A percentile compares a stretch with the other conserved stretches of the same genome.
Evolutionary conservation across 2,329 filamentous ascomycete genomes (phyloP).

Genomic region (Colletotrichum musae): DNA sequence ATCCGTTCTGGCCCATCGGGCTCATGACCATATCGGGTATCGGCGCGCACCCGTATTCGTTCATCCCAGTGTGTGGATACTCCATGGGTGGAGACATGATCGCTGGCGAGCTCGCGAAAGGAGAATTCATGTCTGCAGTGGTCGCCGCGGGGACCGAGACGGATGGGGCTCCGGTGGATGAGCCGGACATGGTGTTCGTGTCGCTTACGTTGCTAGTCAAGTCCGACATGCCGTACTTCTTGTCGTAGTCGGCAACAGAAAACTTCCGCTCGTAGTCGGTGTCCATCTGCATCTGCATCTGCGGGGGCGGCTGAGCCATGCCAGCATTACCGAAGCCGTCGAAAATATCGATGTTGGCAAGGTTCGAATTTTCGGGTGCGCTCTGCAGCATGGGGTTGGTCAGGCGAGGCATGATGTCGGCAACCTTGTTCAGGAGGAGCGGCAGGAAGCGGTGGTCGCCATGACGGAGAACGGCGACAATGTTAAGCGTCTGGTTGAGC

Average conservation of each 20-base stretch:
- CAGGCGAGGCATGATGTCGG: constrained; percentile 77
- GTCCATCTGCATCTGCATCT: constrained; percentile 61
- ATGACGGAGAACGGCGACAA: constrained; percentile 79
- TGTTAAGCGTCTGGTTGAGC: constrained; percentile 77
- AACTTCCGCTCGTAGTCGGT: constrained; percentile 64
- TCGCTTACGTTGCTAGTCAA: constrained; percentile 54
- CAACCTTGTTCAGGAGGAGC: constrained; percentile 81
- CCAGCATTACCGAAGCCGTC: constrained; percentile 76
- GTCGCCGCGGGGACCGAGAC: constrained; percentile 42
- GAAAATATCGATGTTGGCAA: constrained; percentile 73
- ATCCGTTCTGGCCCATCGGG: constrained; percentile 56
- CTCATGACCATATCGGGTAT: constrained; percentile 70
- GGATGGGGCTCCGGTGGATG: constrained; percentile 46
- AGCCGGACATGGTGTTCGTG: constrained; percentile 51
- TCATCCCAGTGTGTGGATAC: constrained; percentile 58
- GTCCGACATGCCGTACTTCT: constrained; percentile 56
- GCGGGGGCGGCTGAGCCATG: constrained; percentile 67
- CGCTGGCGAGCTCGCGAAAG: constrained; percentile 67
- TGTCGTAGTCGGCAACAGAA: constrained; percentile 59
- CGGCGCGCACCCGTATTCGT: constrained; percentile 57
- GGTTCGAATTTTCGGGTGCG: constrained; percentile 67
- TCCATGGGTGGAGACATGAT: constrained; percentile 69
- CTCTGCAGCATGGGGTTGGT: constrained; percentile 73
- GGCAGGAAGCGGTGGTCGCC: constrained; percentile 84
- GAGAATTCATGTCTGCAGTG: constrained; percentile 61